A percentile compares a stretch with the other conserved stretches of the same genome.
Conservation (phyloP, 2,329 filamentous ascomycete species). For the Beauveria asiatica region DNA sequence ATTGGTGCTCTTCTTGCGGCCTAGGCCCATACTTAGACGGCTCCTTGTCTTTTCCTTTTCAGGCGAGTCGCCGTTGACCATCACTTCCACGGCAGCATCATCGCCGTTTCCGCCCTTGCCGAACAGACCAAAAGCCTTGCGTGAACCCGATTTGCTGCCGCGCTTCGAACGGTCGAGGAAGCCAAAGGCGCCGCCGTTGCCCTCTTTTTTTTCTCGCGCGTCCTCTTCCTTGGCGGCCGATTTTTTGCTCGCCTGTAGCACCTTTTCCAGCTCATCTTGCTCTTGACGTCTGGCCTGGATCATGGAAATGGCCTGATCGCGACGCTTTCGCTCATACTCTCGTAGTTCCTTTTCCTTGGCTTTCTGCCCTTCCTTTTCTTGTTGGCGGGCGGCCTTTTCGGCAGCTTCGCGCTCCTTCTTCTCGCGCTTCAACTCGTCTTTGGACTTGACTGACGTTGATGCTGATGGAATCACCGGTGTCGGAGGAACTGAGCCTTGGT, state of each 20-base stretch:
- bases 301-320: slow-evolving; percentile 47
- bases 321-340: slow-evolving; percentile 26
- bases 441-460: slow-evolving; percentile 29
- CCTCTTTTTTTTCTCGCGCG: slow-evolving; percentile 31
- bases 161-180: slow-evolving; percentile 60
- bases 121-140: slow-evolving; percentile 64
- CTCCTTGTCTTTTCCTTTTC: slow-evolving; percentile 50
- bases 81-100: slow-evolving; percentile 12
- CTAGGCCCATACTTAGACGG: slow-evolving; percentile 57
- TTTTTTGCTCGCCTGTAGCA: slow-evolving; percentile 57
- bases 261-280: slow-evolving; percentile 53
- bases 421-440: slow-evolving; percentile 55
- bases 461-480: slow-evolving; percentile 3
- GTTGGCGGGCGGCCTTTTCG: slow-evolving; percentile 49
- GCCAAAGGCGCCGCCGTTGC: slow-evolving; percentile 30
- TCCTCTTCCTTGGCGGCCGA: slow-evolving; percentile 47
- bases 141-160: slow-evolving; percentile 69
- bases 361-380: slow-evolving; percentile 40
- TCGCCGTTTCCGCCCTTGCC: slow-evolving; percentile 38
- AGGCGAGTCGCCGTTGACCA: slow-evolving; percentile 19
- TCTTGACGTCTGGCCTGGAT: slow-evolving; percentile 46
- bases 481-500: slow-evolving; percentile 15
- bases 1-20: slow-evolving; percentile 61
- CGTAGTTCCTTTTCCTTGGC: slow-evolving; percentile 31
- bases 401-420: slow-evolving; percentile 57